Base-by-base conservation (phyloP, 306 rosid genomes). In the Inga leiocalycina region DNA sequence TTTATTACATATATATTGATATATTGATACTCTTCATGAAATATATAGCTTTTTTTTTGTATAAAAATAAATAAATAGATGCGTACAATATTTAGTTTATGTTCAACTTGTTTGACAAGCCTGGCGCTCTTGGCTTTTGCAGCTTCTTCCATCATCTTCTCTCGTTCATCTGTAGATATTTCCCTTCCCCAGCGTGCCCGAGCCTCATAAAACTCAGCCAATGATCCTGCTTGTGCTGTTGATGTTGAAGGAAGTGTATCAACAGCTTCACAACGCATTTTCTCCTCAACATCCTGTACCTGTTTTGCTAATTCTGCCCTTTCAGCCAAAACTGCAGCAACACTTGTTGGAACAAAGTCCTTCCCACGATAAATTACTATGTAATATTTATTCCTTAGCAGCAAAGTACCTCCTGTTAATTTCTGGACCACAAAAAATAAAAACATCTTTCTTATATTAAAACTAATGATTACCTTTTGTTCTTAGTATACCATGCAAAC, bases 341-440 rank as follows among this genome's bases (percentile, higher is more conserved):
- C 95, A 79, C 87, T 86, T 74, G 95, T 88, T 84, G 99, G 97
- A 73, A 97, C 85, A 75, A 97, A 97, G 87, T 97, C 99, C 82
- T 92, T 97, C 52, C 98, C 98, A 8, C 98, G 97, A 87, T 88
- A 97, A 51, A 94, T 88, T 86, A 97, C 97, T 79, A 97, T 94
- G 90, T 85, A 89, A 86, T 87, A 97, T 82, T 97, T 94, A 86
- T 91, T 97, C 88, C 99, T 89, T 75, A 97, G 91, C 69, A 97
- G 89, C 82, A 97, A 88, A 84, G 92, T 90, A 64, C 99, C 99
- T 80, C 98, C 98, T 48, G 97, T 97, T 88, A 97, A 89, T 34
- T 49, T 87, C 99, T 97, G 94, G 89, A 88, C 70, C 71, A 56
- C 73, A 79, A 83, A 83, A 81, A 61, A 43, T 70, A 72, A 78